Evolutionary conservation across 805 yeast genomes (phyloP), one percentile per base, ranked within the genome.

Genomic region (Myxozyma nipponensis): DNA sequence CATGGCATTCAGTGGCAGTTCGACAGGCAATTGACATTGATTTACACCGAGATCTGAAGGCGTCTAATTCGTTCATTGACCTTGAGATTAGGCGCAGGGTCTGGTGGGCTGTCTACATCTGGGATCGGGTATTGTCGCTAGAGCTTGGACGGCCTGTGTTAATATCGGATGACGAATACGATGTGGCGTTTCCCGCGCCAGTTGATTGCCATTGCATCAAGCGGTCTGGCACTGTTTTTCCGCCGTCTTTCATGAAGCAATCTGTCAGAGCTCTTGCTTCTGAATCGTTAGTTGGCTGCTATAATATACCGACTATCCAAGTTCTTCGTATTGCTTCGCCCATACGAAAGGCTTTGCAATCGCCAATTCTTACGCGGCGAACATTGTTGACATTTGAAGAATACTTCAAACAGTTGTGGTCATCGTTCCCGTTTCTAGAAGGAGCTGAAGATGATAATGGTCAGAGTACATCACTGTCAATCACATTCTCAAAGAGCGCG

Each of bases 101-200:
- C 18, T 52, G 60, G 59, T 60, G 64, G 63, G 54, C 59, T n/a
- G 26, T 61, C 18, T 54, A 50, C 46, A 53, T 47, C 10, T 60
- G 61, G 60, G 64, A 61, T 35, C 39, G 62, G 13, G 35, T 61
- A n/a, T 44, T 57, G 10, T 42, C 60, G 22, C 32, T 53, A 18
- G 60, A 55, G 37, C 49, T 48, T 7, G 58, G 59, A 18, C 47
- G 59, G 18, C 52, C 50, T 15, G 39, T 34, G 39, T 39, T 48
- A 15, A 44, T 55, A 15, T 13, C 44, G 17, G 58, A 54, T 26
- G 57, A 53, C 32, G 59, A 55, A 39, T 55, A 52, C 39, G 46
- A 46, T 28, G 52, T 49, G n/a, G 23, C 40, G 23, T 46, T 53
- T 21, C 58, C 59, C 6, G 46, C 49, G 21, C 57, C 59, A 6